A percentile compares a stretch with the other conserved stretches of the same genome.
These are phyloP conservation scores for Mycena sp. DNA, from an alignment of 1,284 basidiomycete genomes.

Conservation along the genomic window DNA sequence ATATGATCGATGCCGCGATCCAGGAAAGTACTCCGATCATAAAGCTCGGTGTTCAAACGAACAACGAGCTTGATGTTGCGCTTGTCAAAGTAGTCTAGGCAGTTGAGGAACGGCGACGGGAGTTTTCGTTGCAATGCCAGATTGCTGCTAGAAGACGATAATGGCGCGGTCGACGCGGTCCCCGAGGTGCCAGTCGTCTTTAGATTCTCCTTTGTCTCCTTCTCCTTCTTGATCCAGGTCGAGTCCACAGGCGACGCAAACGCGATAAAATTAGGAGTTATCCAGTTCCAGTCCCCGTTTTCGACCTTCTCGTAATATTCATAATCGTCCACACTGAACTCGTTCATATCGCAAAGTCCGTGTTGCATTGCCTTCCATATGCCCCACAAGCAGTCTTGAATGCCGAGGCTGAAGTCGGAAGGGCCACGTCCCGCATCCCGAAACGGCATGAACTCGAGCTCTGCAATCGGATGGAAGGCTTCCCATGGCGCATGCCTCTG, in stretches of 20 bases:
- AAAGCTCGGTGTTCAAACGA: conserved; percentile 94
- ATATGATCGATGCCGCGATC: conserved; percentile 91
- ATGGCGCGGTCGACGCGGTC: conserved; percentile 38
- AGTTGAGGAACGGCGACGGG: conserved; percentile 84
- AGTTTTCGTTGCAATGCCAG: conserved; percentile 80
- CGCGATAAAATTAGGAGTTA: conserved; percentile 92
- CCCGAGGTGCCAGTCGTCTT: conserved; percentile 35
- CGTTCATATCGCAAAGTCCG: conserved; percentile 90
- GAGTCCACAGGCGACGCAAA: conserved; percentile 94
- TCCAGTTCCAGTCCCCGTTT: conserved; percentile 99
- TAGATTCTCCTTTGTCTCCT: conserved; percentile 60
- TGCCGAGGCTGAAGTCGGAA: conserved; percentile 92
- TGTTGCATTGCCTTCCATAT: conserved; percentile 94
- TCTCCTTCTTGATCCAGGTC: conserved; percentile 77
- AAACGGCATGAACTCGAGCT: conserved; percentile 94
- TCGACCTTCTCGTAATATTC: conserved; percentile 95
- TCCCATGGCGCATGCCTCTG: conserved; percentile 93
- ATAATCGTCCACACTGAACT: conserved; percentile 91
- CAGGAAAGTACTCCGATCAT: conserved; percentile 87
- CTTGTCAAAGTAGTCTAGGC: conserved; percentile 92
- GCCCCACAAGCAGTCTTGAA: conserved; percentile 96
- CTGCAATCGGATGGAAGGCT: conserved; percentile 92
- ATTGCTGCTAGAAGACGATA: conserved; percentile 49
- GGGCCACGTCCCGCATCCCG: conserved; percentile 95
- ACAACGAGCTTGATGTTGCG: conserved; percentile 92